Evolutionary conservation across 2,329 filamentous ascomycete species (phyloP), one percentile per base, ranked within the genome.

Genomic region (Colletotrichum euphorbiae): DNA sequence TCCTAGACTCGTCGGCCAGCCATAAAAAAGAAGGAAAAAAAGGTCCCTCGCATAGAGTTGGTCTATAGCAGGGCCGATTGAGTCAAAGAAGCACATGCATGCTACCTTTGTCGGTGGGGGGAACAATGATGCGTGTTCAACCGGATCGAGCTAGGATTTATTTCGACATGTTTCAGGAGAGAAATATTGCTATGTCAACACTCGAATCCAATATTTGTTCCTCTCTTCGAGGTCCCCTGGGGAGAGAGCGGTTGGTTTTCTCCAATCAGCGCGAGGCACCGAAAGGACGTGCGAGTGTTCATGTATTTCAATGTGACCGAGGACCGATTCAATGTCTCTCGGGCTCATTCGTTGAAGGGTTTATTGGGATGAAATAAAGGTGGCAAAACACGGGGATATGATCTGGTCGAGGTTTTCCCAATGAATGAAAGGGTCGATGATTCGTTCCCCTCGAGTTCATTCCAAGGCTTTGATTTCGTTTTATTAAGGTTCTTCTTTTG

Each of bases 161-260:
- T 28, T 28, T 28, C 24, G 36, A 17, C 56, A 54, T 54, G 43
- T 46, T 57, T 57, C 55, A 57, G 42, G 46, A 42, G 24, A 48
- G 50, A 9, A 59, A 46, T 51, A 46, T 52, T 61, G 57, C 45
- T 51, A 36, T 52, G 36, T 51, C 46, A 61, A 61, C 57, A 28
- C 24, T 59, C 36, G 36, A 38, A 6, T 48, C 56, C 56, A 33
- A 40, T 48, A 46, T 48, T 59, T 57, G 56, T 48, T 59, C 48
- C 56, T 38, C 43, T 38, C 43, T 36, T n/a, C 21, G 36, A 28
- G 6, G 36, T 38, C 36, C 5, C 13, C n/a, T n/a, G n/a, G n/a
- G n/a, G n/a, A 36, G 33, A 12, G 7, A 12, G 11, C 33, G 7
- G 7, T 36, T 36, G 33, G 33, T 38, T 38, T 48, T 24, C 3